Evolutionary conservation across 192 early-diverging fungal genomes (phyloP), one percentile per base, ranked within the genome.

Genomic region (Rhizoclosmatium sp.): DNA sequence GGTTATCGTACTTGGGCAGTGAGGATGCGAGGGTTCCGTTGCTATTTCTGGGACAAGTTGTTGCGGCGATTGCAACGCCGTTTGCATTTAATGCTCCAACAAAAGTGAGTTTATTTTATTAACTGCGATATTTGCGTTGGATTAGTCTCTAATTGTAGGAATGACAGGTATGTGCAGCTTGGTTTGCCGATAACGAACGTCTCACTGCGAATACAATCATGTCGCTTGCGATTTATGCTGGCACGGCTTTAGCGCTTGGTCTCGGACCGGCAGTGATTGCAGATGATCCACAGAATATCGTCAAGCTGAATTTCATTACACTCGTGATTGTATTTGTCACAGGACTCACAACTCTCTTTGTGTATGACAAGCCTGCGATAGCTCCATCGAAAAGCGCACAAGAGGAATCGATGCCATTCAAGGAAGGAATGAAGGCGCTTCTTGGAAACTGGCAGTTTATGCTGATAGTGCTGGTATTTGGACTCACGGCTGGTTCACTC

Each of bases 141-240:
- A 58, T 1, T 58, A 58, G 14, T n/a, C 56, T 19, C 12, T 65
- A 9, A 10, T 65, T 12, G 31, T 39, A 12, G 12, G 9, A 10
- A 48, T n/a, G 65, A 31, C 44, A 81, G 64, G 75, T 67, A 4
- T 71, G 47, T 58, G 74, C 80, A 3, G 2, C 62, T 5, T 81
- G 80, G 80, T 81, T 81, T 62, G 80, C 76, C 39, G 75, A 76
- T 10, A 67, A 70, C 21, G 80, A 81, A 70, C 59, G 80, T 23
- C 75, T 78, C 47, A 78, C 77, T 39, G 80, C 80, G 45, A 81
- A 81, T 59, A 78, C 80, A 21, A 58, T 81, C 39, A 79, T 79
- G 78, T 70, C 78, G 9, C 56, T 79, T 7, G 39, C 62, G 12
- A 49, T 71, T 16, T 69, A 69, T 46, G 47, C 54, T 9, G 78